A percentile compares a stretch with the other conserved stretches of the same genome.
These are phyloP conservation scores for Tubosaeta sp. DNA, from an alignment of 768 basidiomycete genomes.

Conservation along the genomic window DNA sequence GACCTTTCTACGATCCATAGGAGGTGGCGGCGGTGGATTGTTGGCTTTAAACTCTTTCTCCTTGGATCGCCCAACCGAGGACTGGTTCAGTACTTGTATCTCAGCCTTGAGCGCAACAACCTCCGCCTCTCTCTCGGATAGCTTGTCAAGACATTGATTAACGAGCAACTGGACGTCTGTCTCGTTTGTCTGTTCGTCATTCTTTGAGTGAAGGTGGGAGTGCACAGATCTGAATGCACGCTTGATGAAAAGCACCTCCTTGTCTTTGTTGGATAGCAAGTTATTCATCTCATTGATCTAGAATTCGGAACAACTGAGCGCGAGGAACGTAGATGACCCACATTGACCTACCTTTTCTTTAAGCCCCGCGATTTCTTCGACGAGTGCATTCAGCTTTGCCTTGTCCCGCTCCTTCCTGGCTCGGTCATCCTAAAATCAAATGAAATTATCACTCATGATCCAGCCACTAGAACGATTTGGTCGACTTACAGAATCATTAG, in stretches of 20 bases:
- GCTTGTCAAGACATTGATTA: constrained; percentile 61
- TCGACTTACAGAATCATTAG: constrained; percentile 55
- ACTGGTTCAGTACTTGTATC: constrained; percentile 46
- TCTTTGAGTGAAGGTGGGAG: constrained; percentile 62
- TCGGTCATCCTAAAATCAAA: constrained; percentile 56
- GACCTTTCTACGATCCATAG: constrained; percentile 14
- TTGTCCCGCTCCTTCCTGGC: constrained; percentile 74
- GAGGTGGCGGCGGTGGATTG: constrained; percentile 60
- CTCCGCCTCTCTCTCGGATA: constrained; percentile 66
- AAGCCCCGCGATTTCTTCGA: constrained; percentile 68
- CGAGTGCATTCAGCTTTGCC: constrained; percentile 64
- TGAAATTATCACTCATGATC: neutral
- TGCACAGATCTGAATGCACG: constrained; percentile 87
- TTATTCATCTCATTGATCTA: constrained; percentile 56
- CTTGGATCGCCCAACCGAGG: constrained; percentile 47
- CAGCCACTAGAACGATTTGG: neutral
- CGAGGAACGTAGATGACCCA: neutral
- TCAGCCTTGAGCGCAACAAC: constrained; percentile 50
- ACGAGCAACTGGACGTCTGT: constrained; percentile 69
- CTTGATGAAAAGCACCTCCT: constrained; percentile 73
- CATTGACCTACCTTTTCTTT: constrained; percentile 62
- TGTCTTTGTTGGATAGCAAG: constrained; percentile 51
- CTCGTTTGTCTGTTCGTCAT: constrained; percentile 43
- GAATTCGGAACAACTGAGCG: neutral
- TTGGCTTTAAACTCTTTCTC: constrained; percentile 72